Evolutionary conservation across 2,329 filamentous ascomycete species (phyloP), one percentile per base, ranked within the genome.

Genomic region (Rhinocladiella mackenziei): DNA sequence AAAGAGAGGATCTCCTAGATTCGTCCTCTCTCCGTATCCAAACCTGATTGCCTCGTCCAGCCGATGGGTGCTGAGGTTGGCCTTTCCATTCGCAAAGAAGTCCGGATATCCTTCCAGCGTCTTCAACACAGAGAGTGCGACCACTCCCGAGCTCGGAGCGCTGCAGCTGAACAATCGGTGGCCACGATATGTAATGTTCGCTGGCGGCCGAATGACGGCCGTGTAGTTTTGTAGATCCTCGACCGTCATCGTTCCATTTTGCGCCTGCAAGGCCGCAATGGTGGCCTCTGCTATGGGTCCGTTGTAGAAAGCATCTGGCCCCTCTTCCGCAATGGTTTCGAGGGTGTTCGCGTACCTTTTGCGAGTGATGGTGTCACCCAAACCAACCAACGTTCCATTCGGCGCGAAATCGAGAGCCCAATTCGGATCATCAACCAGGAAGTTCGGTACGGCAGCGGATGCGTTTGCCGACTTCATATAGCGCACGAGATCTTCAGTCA

Each of bases 391-490:
- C 0, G 75, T 83, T 3, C 89, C 91, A 48, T 89, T 81, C 0
- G 88, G 88, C 2, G 88, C 89, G 67, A 96, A 96, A 61, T 96
- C 91, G 35, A 85, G 64, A 0, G 89, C 87, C 84, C 88, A 97
- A 3, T 80, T 77, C 0, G 84, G 81, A 44, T 96, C 80, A 2
- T 84, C 73, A 0, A 81, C 69, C 0, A 96, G 68, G 58, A 94
- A 95, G 55, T 87, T 75, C 36, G 74, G 65, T 5, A 70, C 56
- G 43, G 46, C 63, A 46, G 56, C 51, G 2, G 54, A 54, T 60
- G 60, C 62, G 45, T 70, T 70, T 1, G 75, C 76, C 2, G 62
- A 69, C 1, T 71, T 60, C 77, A 94, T 91, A 58, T 91, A 91
- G 6, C 71, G 73, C 15, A 88, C 74, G 15, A 89, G 69, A 60